Base-by-base conservation (phyloP, 1,284 basidiomycete genomes). In the Stereum hirsutum region DNA sequence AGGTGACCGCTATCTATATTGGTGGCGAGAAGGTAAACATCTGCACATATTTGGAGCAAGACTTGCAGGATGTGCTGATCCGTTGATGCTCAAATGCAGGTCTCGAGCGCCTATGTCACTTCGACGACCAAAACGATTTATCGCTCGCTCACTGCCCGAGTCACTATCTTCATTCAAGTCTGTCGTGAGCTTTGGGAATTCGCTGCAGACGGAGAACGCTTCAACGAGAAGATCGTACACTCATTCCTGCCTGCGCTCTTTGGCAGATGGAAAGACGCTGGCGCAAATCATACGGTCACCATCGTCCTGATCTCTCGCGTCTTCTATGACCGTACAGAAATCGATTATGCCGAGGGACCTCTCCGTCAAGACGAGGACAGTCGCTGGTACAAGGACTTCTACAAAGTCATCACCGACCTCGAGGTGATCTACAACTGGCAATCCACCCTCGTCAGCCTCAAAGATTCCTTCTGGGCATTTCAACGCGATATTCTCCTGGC, bases 161-260 rank as follows among this genome's bases (percentile, higher is more conserved):
- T 87, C 32, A 89, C 81, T 2, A 84, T 99, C 42, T 96, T 97
- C 61, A 89, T 99, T 42, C 94, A 98, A 69, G 84, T 99, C 12
- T 94, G 91, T 55, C 77, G 82, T 42, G 96, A 99, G 60, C 81
- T 97, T 48, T 99, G 92, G 91, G 89, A 96, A 52, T 99, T 99
- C 59, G 82, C 94, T 44, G 92, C 91, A 41, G 95, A 98, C 53
- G 96, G 96, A 17, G 91, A 95, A 60, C 78, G 92, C 3, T 96
- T 89, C 63, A 91, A 91, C 55, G 95, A 98, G 62, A 98, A 99
- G 65, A 88, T 96, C 24, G 81, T 97, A 1, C 91, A 96, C 52
- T 88, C 86, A 0, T 94, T 94, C 66, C 75, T 95, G 2, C 92
- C 92, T 0, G 75, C 84, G 4, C 71, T 95, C 5, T 91, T 95